Evolutionary conservation across 2,329 filamentous ascomycete genomes (phyloP).

Genomic region (Sclerotinia glacialis): DNA sequence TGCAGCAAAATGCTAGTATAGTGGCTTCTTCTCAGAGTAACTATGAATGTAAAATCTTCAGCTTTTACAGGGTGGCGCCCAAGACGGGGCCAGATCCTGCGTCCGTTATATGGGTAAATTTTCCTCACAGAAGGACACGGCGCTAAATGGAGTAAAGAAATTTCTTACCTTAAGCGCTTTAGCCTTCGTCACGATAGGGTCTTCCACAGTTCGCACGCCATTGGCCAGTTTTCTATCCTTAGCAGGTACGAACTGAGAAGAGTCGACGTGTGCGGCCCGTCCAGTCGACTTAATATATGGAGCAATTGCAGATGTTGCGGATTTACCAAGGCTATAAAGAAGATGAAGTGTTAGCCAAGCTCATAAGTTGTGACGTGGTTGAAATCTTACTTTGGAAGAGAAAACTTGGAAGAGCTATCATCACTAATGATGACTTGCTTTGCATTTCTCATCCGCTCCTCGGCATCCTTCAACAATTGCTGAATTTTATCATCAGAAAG

Average conservation of each 20-base stretch:
- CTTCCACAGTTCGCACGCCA: slow-evolving; percentile 52
- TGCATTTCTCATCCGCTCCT: slow-evolving; percentile 52
- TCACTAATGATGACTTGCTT: slow-evolving; percentile 23
- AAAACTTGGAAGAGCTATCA: slow-evolving; percentile 20
- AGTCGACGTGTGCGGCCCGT: slow-evolving; percentile 53
- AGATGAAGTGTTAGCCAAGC: background rate
- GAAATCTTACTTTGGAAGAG: slow-evolving; percentile 22
- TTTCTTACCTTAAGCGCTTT: slow-evolving; percentile 51
- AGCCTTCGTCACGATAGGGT: slow-evolving; percentile 48
- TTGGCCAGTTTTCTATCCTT: slow-evolving; percentile 48
- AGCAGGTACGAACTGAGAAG: slow-evolving; percentile 48
- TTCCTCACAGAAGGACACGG: slow-evolving; percentile 64
- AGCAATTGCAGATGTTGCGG: slow-evolving; percentile 39
- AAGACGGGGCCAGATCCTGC: slow-evolving; percentile 76
- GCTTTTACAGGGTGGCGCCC: slow-evolving; percentile 69
- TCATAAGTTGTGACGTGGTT: background rate
- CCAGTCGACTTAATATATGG: slow-evolving; percentile 54
- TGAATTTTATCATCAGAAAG: slow-evolving; percentile 63
- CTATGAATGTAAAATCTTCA: slow-evolving; percentile 62
- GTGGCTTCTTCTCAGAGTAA: slow-evolving; percentile 59
- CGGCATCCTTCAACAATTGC: slow-evolving; percentile 61
- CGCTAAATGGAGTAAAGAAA: slow-evolving; percentile 10
- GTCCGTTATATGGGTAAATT: slow-evolving; percentile 71
- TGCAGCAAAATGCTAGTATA: slow-evolving; percentile 16
- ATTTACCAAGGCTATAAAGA: slow-evolving; percentile 15